Conservation (phyloP, 208 protist genomes). For the Angomonas deanei region DNA sequence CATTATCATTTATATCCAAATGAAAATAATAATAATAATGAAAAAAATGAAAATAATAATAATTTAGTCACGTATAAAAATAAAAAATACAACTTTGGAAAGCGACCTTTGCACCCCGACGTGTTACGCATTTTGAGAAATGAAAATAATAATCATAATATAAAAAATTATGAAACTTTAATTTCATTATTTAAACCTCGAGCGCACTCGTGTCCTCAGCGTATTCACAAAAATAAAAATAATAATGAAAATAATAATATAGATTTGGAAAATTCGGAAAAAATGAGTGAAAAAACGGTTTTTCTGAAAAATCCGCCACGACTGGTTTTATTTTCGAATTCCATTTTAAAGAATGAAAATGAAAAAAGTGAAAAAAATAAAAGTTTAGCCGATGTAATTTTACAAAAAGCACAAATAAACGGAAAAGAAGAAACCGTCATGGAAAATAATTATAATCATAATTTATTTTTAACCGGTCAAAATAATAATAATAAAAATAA, state of each 20-base stretch:
- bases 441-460: no score
- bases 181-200: background rate
- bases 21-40: conserved; percentile 1
- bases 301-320: no score
- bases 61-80: background rate
- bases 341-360: no score
- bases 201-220: background rate
- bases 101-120: background rate
- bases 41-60: conserved; percentile 4
- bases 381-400: no score
- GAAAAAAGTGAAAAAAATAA: no score
- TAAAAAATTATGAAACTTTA: background rate
- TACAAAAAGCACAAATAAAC: no score
- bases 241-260: conserved; percentile 5
- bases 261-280: no score
- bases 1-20: background rate
- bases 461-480: no score
- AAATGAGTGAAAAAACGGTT: no score
- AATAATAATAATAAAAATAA: no score
- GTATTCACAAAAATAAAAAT: background rate
- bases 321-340: no score
- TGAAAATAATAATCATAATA: conserved; percentile 5
- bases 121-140: background rate
- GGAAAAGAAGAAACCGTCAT: no score
- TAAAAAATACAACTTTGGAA: background rate